Evolutionary conservation across 306 rosid genomes (phyloP).

Genomic region (Arachis hypogaea): DNA sequence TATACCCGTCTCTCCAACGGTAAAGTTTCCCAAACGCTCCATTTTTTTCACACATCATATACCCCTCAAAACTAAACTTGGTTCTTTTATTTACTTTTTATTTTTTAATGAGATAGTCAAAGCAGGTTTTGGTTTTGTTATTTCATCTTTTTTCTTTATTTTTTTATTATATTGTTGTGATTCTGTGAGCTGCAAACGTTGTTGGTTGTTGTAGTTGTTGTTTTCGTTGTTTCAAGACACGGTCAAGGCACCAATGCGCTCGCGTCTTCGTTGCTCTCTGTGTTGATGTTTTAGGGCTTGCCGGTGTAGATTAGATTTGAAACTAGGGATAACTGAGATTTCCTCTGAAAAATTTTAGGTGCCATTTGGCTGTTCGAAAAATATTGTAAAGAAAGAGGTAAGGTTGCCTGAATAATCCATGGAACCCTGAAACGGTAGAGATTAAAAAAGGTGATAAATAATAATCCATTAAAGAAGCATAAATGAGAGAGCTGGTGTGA

Average conservation of each 20-base stretch:
- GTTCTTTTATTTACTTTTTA: not conserved
- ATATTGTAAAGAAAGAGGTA: not conserved
- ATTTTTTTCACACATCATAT: slow-evolving; percentile 10
- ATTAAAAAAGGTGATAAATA: slow-evolving; percentile 8
- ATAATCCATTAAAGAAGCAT: not conserved
- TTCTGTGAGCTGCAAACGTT: not conserved
- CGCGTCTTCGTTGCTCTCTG: not conserved
- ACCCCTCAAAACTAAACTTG: not conserved
- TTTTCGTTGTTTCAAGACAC: not conserved
- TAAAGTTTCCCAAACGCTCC: not conserved
- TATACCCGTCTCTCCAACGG: not conserved
- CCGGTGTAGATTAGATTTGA: too few species aligned
- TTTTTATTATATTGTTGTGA: not conserved
- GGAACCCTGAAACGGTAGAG: not conserved
- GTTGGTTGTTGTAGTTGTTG: not conserved
- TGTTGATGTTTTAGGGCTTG: not conserved
- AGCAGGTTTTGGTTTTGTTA: slow-evolving; percentile 1
- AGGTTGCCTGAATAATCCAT: slow-evolving; percentile 27
- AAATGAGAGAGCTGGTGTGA: not conserved
- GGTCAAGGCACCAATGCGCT: slow-evolving; percentile 25
- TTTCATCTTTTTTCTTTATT: not conserved
- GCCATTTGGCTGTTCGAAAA: slow-evolving; percentile 27
- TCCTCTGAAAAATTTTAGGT: slow-evolving; percentile 29
- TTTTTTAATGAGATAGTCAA: slow-evolving; percentile 28
- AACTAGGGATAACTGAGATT: not conserved